Conservation (phyloP, 805 yeast species). For the Metschnikowia peoriensis region DNA sequence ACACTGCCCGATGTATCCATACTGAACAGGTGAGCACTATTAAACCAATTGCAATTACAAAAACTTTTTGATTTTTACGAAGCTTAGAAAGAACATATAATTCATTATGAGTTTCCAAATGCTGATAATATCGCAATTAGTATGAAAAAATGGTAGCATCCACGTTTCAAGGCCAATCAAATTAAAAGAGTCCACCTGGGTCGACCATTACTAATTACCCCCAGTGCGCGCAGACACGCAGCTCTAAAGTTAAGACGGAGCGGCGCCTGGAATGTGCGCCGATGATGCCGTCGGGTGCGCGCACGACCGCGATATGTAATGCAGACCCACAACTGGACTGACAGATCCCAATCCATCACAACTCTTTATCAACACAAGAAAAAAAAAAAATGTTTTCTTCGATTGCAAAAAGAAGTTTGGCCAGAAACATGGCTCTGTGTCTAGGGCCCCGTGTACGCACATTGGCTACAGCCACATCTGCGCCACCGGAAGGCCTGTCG, state of each 20-base stretch:
- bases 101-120: too few species aligned
- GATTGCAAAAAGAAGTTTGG: slow-evolving; percentile 1
- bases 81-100: too few species aligned
- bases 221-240: too few species aligned
- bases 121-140: too few species aligned
- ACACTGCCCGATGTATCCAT: too few species aligned
- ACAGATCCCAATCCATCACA: neutral
- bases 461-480: slow-evolving; percentile 7
- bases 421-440: neutral
- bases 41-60: too few species aligned
- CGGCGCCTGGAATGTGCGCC: neutral
- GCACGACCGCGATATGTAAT: slow-evolving; percentile 9
- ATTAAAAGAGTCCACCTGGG: too few species aligned
- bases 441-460: slow-evolving; percentile 1
- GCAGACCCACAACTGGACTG: neutral
- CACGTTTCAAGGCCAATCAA: too few species aligned
- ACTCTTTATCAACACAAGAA: neutral
- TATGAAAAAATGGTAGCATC: too few species aligned
- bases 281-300: neutral
- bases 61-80: too few species aligned
- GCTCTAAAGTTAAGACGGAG: neutral
- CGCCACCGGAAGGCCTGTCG: slow-evolving; percentile 50
- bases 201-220: too few species aligned
- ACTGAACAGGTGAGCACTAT: too few species aligned
- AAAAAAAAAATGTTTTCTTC: slow-evolving; percentile 2